Conservation (phyloP, 164 flowering plant species). For the Litsea cubeba region DNA sequence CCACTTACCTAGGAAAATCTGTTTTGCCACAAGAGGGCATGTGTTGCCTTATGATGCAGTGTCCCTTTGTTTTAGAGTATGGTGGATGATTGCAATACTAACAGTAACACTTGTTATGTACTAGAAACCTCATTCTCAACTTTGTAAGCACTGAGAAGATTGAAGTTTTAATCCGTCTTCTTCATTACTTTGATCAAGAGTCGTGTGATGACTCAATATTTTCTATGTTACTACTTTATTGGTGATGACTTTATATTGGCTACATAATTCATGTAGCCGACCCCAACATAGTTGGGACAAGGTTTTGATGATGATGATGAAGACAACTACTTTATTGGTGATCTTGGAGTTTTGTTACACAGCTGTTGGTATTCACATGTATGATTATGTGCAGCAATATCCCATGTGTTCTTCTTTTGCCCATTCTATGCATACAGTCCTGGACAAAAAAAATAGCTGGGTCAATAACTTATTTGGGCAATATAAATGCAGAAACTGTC, state of each 20-base stretch:
- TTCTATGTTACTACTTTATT: not conserved
- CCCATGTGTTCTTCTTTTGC: not conserved
- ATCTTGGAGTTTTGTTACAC: not conserved
- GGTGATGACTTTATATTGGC: too few relatives aligned
- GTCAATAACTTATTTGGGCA: not conserved
- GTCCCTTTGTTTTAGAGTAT: too few relatives aligned
- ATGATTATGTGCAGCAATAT: not conserved
- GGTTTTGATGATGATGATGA: too few relatives aligned
- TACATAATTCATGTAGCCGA: too few relatives aligned
- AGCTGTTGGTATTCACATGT: not conserved
- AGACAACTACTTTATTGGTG: too few relatives aligned
- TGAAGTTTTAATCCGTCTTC: not conserved
- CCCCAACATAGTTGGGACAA: too few relatives aligned
- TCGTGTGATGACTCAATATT: not conserved
- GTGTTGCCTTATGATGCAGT: too few relatives aligned
- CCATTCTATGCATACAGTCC: too few relatives aligned
- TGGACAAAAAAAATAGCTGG: not conserved
- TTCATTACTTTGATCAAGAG: not conserved
- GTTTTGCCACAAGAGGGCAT: too few relatives aligned
- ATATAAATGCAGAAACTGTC: slow-evolving; percentile 51
- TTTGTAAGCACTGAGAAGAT: not conserved
- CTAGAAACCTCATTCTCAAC: not conserved
- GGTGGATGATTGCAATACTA: not conserved
- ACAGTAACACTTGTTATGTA: not conserved
- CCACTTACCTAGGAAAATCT: too few relatives aligned